Base-by-base conservation (phyloP, 108 stramenopile genomes). In the Conticribra weissflogii region DNA sequence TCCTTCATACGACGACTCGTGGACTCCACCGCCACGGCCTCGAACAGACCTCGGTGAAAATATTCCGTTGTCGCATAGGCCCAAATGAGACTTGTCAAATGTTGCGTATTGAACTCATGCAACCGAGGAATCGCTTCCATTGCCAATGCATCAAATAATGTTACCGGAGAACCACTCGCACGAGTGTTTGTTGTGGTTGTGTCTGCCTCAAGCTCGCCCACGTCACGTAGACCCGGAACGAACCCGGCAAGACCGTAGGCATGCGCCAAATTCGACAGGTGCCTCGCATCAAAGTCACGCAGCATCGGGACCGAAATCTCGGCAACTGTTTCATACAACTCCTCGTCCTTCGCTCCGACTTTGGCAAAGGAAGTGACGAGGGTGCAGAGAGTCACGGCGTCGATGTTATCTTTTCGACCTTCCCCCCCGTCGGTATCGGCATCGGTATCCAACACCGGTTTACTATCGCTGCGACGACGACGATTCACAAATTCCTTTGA, bases 361-460 rank as follows among this genome's bases (percentile, higher is more conserved):
- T 79, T 79, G 18, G 71, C 70, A 51, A 67, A 79, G 2, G 78
- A 54, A 41, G 49, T 66, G 27, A 60, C 78, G 41, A 66, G 55
- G 54, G 71, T 69, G 27, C 66, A 72, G 27, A 79, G 63, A 3
- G 71, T 62, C 53, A 68, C 55, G 4, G 65, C 56, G 25, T 71
- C 63, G 19, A 66, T 3, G 44, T 25, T 16, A 9, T 69, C 62
- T 14, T 18, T 57, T 5, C 56, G 32, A 22, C 30, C 21, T 9
- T 24, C 18, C 24, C 9, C 18, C 19, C 28, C 21, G 16, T 57
- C 27, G 0, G 7, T 8, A 21, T 50, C 46, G 16, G 29, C 55
- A 23, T 27, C 55, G 25, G 5, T 12, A 41, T 12, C 36, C 5
- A 5, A 5, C 5, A 5, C 12, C 12, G 36, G 23, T 1, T 46